Percentiles rank a stretch among this genome's conserved stretches.
These are phyloP conservation scores for Pythium myriotylum DNA, from an alignment of 352 stramenopile genomes.

Conservation along the genomic window DNA sequence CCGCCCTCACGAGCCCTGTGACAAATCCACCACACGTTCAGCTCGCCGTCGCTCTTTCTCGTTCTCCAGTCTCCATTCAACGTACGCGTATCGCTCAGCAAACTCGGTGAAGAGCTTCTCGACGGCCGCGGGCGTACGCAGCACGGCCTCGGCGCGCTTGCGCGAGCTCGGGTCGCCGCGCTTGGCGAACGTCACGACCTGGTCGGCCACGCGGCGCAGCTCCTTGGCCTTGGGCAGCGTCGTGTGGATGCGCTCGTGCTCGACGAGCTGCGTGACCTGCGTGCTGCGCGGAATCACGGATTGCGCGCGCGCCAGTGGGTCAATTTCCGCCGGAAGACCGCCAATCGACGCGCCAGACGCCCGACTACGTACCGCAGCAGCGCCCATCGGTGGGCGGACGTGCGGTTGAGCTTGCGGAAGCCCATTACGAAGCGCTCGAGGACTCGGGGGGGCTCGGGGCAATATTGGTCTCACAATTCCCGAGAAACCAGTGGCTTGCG, in stretches of 20 bases:
- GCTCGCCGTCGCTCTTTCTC: not conserved
- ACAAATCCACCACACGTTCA: constrained; percentile 9
- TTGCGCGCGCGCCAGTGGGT: not conserved
- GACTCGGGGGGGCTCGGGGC: not conserved
- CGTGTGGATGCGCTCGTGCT: constrained; percentile 97
- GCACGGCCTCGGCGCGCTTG: constrained; percentile 80
- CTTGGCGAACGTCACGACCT: constrained; percentile 96
- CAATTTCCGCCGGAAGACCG: constrained; percentile 3
- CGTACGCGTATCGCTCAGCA: constrained; percentile 93
- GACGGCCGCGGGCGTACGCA: constrained; percentile 91
- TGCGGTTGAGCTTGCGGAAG: constrained; percentile 93
- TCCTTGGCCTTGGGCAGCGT: constrained; percentile 97
- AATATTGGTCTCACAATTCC: constrained; percentile 6
- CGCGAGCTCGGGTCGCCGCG: constrained; percentile 82
- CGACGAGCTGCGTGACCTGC: constrained; percentile 97
- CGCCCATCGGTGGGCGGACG: constrained; percentile 93
- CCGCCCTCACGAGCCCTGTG: constrained; percentile 78
- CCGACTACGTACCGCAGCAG: constrained; percentile 88
- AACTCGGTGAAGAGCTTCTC: constrained; percentile 97
- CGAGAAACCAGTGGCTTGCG: constrained; percentile 23
- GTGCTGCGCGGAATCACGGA: no score
- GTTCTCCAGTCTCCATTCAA: constrained; percentile 3
- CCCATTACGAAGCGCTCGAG: constrained; percentile 67
- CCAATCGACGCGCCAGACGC: not conserved
- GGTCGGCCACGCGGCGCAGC: constrained; percentile 91